These are phyloP conservation scores for Liriodendron chinense DNA, from an alignment of 164 flowering plant genomes.

Conservation along the genomic window DNA sequence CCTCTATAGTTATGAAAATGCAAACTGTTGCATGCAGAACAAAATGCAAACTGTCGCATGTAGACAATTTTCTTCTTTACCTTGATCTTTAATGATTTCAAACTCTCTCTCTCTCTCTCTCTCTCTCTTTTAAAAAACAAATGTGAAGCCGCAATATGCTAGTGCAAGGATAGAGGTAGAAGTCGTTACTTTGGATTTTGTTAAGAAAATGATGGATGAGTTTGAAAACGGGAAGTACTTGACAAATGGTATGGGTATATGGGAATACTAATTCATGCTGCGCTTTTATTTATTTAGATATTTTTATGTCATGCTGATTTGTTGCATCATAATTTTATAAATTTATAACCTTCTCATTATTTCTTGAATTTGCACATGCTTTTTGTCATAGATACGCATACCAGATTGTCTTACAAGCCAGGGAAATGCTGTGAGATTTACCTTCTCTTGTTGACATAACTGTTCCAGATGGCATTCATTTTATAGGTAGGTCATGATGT, in stretches of 20 bases:
- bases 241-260: conserved; percentile 54
- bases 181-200: conserved; percentile 79
- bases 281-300: neutral
- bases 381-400: conserved; percentile 69
- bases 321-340: too few relatives aligned
- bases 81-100: too few relatives aligned
- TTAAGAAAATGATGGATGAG: conserved; percentile 94
- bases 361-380: neutral
- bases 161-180: conserved; percentile 98
- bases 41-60: too few relatives aligned
- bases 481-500: conserved; percentile 43
- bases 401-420: conserved; percentile 84
- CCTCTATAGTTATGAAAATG: too few relatives aligned
- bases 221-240: conserved; percentile 82
- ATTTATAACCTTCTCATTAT: neutral
- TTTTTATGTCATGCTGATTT: neutral
- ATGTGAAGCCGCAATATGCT: conserved; percentile 88
- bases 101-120: too few relatives aligned
- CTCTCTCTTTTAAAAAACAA: conserved; percentile 37
- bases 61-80: too few relatives aligned
- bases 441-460: conserved; percentile 89
- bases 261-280: neutral
- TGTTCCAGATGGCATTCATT: conserved; percentile 66
- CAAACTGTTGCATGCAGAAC: too few relatives aligned
- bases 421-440: conserved; percentile 68